phyloP scores from a whole-genome alignment of 768 basidiomycete species.

The Dendrothele bispora region DNA sequence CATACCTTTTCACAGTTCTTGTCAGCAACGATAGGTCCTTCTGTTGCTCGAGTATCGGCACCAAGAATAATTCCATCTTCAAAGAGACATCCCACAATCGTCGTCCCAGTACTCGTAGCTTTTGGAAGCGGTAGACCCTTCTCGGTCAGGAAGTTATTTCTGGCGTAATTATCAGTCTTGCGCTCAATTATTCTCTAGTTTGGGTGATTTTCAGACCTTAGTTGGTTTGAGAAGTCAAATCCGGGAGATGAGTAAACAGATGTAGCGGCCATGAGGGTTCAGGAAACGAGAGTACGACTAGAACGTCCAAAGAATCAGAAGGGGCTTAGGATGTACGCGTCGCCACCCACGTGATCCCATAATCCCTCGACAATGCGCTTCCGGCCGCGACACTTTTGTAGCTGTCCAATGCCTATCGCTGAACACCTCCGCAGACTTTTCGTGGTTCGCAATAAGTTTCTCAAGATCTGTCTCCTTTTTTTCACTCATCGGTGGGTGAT shows the following conservation, averaged over 20 bases:
- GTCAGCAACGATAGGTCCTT: constrained; percentile 92
- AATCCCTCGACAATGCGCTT: too few relatives aligned
- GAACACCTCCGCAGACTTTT: too few relatives aligned
- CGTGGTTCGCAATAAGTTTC: too few relatives aligned
- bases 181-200: background rate
- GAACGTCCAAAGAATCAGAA: too few relatives aligned
- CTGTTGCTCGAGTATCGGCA: constrained; percentile 95
- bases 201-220: constrained; percentile 44
- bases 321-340: too few relatives aligned
- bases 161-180: constrained; percentile 24
- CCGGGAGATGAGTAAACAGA: constrained; percentile 54
- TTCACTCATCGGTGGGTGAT: too few relatives aligned
- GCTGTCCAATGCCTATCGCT: too few relatives aligned
- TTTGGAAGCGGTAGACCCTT: constrained; percentile 77
- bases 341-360: too few relatives aligned
- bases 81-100: constrained; percentile 95
- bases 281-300: background rate
- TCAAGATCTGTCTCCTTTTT: too few relatives aligned
- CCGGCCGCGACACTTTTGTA: too few relatives aligned
- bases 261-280: constrained; percentile 40
- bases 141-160: constrained; percentile 70
- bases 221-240: constrained; percentile 78
- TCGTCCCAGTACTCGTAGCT: constrained; percentile 93
- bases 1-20: constrained; percentile 99
- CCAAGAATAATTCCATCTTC: constrained; percentile 92